These are phyloP conservation scores for Cystofilobasidium bisporidii DNA, from an alignment of 768 basidiomycete species.

Conservation along the genomic window DNA sequence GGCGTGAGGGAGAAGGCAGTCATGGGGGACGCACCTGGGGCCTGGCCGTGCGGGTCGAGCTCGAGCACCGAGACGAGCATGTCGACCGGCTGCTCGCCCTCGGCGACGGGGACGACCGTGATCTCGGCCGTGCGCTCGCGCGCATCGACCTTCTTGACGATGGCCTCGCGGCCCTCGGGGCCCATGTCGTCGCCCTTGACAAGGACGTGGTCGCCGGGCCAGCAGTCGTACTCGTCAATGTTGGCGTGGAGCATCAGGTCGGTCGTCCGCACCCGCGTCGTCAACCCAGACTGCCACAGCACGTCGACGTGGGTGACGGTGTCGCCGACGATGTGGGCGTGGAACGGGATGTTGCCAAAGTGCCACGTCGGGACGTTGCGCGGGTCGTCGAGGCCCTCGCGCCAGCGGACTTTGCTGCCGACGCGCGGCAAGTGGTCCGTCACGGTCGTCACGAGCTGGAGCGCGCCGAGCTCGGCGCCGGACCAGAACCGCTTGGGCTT, in stretches of 20 bases:
- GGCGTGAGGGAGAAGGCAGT: slow-evolving; percentile 39
- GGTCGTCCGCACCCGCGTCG: slow-evolving; percentile 52
- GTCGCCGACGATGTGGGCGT: slow-evolving; percentile 55
- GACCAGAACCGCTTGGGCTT: slow-evolving; percentile 71
- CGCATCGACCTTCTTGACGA: slow-evolving; percentile 55
- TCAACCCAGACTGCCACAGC: slow-evolving; percentile 74
- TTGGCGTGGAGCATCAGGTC: slow-evolving; percentile 72
- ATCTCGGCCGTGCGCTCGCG: slow-evolving; percentile 61
- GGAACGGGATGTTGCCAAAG: slow-evolving; percentile 47
- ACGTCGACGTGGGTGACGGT: slow-evolving; percentile 61
- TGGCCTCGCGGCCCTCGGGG: slow-evolving; percentile 46
- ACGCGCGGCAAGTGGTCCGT: slow-evolving; percentile 59
- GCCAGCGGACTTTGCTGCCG: slow-evolving; percentile 49
- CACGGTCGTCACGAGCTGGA: slow-evolving; percentile 55
- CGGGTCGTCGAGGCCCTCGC: slow-evolving; percentile 26
- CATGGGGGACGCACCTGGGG: neutral
- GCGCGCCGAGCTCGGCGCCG: slow-evolving; percentile 53
- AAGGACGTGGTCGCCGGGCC: slow-evolving; percentile 75
- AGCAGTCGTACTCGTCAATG: slow-evolving; percentile 66
- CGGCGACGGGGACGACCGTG: slow-evolving; percentile 32
- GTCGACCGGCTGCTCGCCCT: slow-evolving; percentile 45
- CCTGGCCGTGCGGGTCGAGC: slow-evolving; percentile 67
- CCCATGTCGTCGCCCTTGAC: slow-evolving; percentile 64
- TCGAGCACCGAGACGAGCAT: slow-evolving; percentile 66
- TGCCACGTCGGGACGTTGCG: slow-evolving; percentile 55